Evolutionary conservation across 1,284 basidiomycete species (phyloP), one percentile per base, ranked within the genome.

Genomic region (Apiotrichum siamense): DNA sequence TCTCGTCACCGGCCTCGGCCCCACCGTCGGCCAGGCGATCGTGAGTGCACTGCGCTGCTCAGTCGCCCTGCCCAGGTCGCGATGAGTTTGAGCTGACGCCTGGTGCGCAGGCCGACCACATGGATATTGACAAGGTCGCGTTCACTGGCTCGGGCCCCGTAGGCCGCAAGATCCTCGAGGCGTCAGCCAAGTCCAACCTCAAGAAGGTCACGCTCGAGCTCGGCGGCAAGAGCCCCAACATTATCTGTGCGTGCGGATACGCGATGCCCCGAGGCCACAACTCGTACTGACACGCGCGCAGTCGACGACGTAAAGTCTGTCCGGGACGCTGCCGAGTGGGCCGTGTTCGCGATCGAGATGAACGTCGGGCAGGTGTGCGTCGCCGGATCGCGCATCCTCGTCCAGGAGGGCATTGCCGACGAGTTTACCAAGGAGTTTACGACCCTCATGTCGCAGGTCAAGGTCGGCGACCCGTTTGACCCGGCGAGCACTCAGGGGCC

Each of bases 131-230:
- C 74, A 89, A 90, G 72, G 52, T 54, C 31, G 49, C 50, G 1
- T 76, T 77, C 65, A 77, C 76, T 23, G 77, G 77, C 17, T 74
- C 72, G 54, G 89, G 86, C 1, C 77, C 85, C 44, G 83, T 87
- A 41, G 91, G 91, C 9, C 81, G 88, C 26, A 85, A 86, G 73
- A 82, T 94, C 73, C 83, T 92, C 81, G 82, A 86, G 64, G 80
- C 84, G 0, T 82, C 89, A 1, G 83, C 88, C 4, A 81, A 83
- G 75, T 84, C 79, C 45, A 92, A 94, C 72, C 73, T 94, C n/a
- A 58, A 93, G 69, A 59, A 81, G 62, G 73, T 77, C 44, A 76
- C 75, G n/a, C 72, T 78, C 56, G 77, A 79, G 63, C 69, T 78
- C 7, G 77, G 77, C 23, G 77, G 77, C 44, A 77, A 65, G 51